phyloP scores from a whole-genome alignment of 2,329 filamentous ascomycete genomes.

The Rutstroemia sp. region DNA sequence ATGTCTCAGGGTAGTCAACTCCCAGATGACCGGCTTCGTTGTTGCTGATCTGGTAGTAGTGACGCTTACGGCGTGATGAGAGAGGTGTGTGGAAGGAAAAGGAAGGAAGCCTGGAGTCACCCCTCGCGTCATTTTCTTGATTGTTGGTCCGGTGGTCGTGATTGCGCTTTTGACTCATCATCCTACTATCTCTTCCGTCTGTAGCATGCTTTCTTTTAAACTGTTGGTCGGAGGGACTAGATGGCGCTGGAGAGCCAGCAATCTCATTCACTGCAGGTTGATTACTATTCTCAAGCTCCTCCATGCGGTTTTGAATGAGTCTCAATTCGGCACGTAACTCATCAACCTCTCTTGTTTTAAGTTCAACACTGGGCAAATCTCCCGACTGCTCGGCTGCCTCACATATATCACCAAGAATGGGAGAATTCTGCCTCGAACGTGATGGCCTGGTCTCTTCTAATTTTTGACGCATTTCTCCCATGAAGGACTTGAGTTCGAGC shows the following conservation, averaged over 20 bases:
- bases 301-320: not conserved
- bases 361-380: slow-evolving; percentile 13
- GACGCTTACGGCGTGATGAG: no score
- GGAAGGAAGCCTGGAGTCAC: no score
- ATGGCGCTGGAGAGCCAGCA: not conserved
- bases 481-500: slow-evolving; percentile 25
- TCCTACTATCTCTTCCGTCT: not conserved
- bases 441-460: slow-evolving; percentile 3
- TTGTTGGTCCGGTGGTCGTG: not conserved
- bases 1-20: no score
- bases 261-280: not conserved
- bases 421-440: not conserved
- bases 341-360: slow-evolving; percentile 24
- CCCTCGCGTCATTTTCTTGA: no score
- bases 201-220: not conserved
- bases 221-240: not conserved
- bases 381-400: not conserved
- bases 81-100: no score
- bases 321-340: slow-evolving; percentile 7
- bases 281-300: not conserved
- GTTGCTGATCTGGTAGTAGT: no score
- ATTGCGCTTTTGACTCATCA: not conserved
- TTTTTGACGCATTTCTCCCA: slow-evolving; percentile 24
- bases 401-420: not conserved
- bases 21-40: no score